Base-by-base conservation (phyloP, 257 asterid species). In the Ophiorrhiza pumila region DNA sequence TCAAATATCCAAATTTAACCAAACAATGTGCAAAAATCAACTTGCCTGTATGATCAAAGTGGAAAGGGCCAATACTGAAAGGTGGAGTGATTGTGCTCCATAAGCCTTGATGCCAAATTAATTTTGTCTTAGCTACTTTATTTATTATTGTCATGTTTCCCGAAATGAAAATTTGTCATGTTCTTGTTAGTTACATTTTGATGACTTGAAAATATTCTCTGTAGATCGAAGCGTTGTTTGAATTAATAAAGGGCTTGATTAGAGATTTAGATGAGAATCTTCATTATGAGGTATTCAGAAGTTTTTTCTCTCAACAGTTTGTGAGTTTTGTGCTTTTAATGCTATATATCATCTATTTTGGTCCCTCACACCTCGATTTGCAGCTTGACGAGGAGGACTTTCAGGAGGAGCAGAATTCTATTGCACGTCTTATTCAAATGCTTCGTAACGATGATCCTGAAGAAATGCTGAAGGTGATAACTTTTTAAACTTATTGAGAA, bases 381-480 rank as follows among this genome's bases (percentile, higher is more conserved):
- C 89, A 95, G 99, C 86, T 86, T 79, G 97, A 90, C 29, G 98
- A 89, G 82, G 96, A 89, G 73, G 99, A 95, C 80, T 95, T 95
- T 80, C 85, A 85, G 68, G 99, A 95, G 86, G 99, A 95, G 79
- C 99, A 95, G 81, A 87, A 88, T 79, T 87, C 85, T 65, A 93
- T 95, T 70, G 91, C 98, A 57, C 90, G 96, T 64, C 96, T 95
- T 74, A 88, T 95, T 74, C 98, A 90, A 78, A 90, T 95, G 97
- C 82, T 95, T 75, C 84, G 90, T 69, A 85, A 84, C 82, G 96
- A 90, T 70, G 91, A 92, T 76, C 92, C 92, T 32, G 96, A 90
- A 78, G 97, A 95, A 83, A 92, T 90, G 99, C 83, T 92, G 73
- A 89, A 92, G 95, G 99, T 95, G 80, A 76, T 77, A 45, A 71